phyloP scores from a whole-genome alignment of 257 asterid species.

The Fraxinus americana region DNA sequence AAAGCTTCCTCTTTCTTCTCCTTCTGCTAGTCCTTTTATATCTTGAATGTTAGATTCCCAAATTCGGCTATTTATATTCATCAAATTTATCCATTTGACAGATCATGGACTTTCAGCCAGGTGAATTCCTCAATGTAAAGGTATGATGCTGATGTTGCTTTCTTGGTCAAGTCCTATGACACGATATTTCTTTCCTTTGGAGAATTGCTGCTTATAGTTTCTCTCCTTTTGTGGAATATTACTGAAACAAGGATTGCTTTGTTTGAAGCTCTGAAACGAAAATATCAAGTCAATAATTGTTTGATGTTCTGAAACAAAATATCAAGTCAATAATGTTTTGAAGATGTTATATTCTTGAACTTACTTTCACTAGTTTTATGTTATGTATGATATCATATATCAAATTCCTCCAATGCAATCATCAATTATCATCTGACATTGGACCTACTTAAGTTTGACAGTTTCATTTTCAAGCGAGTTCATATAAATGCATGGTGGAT shows the following conservation, averaged over 20 bases:
- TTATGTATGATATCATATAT: not conserved
- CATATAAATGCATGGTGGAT: not conserved
- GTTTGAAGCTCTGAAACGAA: not conserved
- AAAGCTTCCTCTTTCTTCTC: not conserved
- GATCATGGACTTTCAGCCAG: constrained; percentile 99
- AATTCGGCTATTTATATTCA: not conserved
- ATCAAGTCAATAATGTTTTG: not conserved
- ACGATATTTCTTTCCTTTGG: not conserved
- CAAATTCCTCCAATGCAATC: not conserved
- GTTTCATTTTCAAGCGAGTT: not conserved
- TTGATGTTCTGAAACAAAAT: not conserved
- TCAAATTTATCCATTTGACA: constrained; percentile 33
- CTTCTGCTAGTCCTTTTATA: not conserved
- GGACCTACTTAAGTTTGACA: not conserved
- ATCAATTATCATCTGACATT: not conserved
- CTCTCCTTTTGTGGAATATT: not conserved
- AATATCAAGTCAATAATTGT: not conserved
- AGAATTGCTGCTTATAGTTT: not conserved
- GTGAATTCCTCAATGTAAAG: constrained; percentile 95
- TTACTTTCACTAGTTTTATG: not conserved
- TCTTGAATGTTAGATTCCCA: not conserved
- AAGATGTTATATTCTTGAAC: not conserved
- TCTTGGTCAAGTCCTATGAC: not conserved
- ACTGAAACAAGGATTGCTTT: not conserved
- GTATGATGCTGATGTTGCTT: constrained; percentile 34